Evolutionary conservation across 2,329 filamentous ascomycete species (phyloP), one percentile per base, ranked within the genome.

Genomic region (Diaporthe aspalathi): DNA sequence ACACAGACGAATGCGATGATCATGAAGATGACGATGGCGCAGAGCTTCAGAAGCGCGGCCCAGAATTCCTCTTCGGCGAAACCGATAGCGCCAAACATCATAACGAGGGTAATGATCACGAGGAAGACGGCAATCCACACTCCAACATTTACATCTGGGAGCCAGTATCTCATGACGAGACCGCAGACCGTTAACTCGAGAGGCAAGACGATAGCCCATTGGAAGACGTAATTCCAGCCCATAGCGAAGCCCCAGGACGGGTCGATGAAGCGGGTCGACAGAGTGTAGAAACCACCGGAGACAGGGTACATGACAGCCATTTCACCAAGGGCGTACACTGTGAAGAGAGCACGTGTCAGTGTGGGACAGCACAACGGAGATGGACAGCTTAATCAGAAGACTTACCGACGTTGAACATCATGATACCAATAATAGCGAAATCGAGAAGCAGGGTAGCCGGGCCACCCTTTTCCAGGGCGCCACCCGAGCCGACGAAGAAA

Each of bases 21-120:
- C 81, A 93, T 91, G 81, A 92, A 92, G 57, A 90, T 85, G 43
- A 89, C 79, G 60, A 87, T 89, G 3, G 90, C 89, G 0, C 79
- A 77, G 16, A 91, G 82, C 76, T 91, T 91, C 72, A 91, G 81
- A 2, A 85, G 77, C 3, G 86, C 84, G 0, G 90, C 84, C 77
- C 86, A 83, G 75, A 91, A 91, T 75, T 92, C 89, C 70, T 91
- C 89, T 75, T 87, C 88, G 16, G 82, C 87, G 71, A 88, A 88
- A 4, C 86, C 86, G 4, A 86, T 79, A 1, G 88, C 84, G 16
- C 88, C 88, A 57, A 89, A 89, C 60, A 90, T 74, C 76, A 89
- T 89, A 78, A 90, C 82, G 9, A 85, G 75, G 27, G 87, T 81
- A 38, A 90, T 85, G 22, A 84, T 75, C 24, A 82, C 78, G 7